Percentiles rank a stretch among this genome's conserved stretches.
Evolutionary conservation across 306 rosid genomes (phyloP).

Genomic region (Trifolium dubium): DNA sequence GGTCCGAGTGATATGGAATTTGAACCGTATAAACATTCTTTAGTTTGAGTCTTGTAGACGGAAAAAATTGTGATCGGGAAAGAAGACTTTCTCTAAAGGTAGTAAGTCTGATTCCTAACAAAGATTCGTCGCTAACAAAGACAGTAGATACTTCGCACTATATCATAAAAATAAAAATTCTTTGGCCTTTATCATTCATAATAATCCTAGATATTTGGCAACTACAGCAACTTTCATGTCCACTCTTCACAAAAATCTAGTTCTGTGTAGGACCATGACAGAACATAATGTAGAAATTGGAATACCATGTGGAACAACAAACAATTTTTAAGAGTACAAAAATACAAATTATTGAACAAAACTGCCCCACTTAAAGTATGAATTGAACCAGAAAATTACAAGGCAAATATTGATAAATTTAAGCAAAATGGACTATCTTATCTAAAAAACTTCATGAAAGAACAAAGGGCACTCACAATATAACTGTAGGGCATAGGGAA

Average conservation of each 20-base stretch:
- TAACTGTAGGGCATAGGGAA: slow-evolving; percentile 24
- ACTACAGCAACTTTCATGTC: not conserved
- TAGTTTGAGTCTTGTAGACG: not conserved
- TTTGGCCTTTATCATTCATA: not conserved
- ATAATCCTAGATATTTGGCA: not conserved
- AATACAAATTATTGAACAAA: slow-evolving; percentile 7
- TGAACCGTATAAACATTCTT: no score
- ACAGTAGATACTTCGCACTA: not conserved
- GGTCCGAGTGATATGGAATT: no score
- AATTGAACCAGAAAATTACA: slow-evolving; percentile 4
- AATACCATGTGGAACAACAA: slow-evolving; percentile 6
- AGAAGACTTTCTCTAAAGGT: no score
- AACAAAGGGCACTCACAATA: slow-evolving; percentile 15
- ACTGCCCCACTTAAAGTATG: slow-evolving; percentile 1
- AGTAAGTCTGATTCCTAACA: not conserved
- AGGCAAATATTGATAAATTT: not conserved
- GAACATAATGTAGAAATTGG: slow-evolving; percentile 2
- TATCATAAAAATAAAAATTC: not conserved
- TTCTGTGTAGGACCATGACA: not conserved
- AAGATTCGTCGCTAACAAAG: not conserved
- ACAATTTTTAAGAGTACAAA: not conserved
- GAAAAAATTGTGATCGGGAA: no score
- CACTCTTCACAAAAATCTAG: slow-evolving; percentile 4
- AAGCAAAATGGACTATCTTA: not conserved
- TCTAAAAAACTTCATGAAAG: not conserved